Conservation (phyloP, 169 alveolate genomes). For the Babesia sp. region DNA sequence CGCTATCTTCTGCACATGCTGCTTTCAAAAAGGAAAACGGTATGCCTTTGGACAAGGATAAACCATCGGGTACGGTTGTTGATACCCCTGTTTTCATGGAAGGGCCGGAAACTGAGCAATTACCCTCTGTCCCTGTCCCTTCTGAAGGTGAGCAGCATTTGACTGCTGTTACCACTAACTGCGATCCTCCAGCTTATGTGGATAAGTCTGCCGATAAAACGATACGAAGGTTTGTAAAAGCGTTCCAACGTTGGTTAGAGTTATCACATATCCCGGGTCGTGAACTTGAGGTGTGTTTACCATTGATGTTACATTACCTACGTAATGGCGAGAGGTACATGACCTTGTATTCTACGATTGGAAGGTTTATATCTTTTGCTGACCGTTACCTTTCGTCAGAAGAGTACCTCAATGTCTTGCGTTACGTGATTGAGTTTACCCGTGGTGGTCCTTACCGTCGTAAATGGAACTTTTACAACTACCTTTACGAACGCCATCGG, state of each 20-base stretch:
- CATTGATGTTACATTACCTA: slow-evolving; percentile 12
- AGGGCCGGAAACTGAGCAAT: too few relatives aligned
- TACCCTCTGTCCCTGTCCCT: too few relatives aligned
- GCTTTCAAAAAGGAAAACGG: too few relatives aligned
- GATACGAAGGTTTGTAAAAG: slow-evolving; percentile 6
- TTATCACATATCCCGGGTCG: neutral
- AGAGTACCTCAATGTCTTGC: neutral
- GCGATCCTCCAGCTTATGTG: neutral
- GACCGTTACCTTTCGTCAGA: neutral
- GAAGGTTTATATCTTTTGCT: neutral
- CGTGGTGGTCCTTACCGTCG: slow-evolving; percentile 6
- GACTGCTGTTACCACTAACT: neutral
- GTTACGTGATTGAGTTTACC: slow-evolving; percentile 18
- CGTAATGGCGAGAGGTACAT: slow-evolving; percentile 2
- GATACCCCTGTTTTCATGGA: too few relatives aligned
- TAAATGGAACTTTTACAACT: slow-evolving; percentile 30
- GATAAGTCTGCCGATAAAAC: slow-evolving; percentile 12
- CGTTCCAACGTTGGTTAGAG: neutral
- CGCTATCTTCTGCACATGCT: too few relatives aligned
- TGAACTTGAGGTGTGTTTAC: slow-evolving; percentile 5
- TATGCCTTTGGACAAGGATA: too few relatives aligned
- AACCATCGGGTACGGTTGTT: too few relatives aligned
- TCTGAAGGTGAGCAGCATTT: neutral
- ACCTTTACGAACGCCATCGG: neutral
- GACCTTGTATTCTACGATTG: neutral